phyloP scores from a whole-genome alignment of 2,329 filamentous ascomycete species.

The Coniella vitis region DNA sequence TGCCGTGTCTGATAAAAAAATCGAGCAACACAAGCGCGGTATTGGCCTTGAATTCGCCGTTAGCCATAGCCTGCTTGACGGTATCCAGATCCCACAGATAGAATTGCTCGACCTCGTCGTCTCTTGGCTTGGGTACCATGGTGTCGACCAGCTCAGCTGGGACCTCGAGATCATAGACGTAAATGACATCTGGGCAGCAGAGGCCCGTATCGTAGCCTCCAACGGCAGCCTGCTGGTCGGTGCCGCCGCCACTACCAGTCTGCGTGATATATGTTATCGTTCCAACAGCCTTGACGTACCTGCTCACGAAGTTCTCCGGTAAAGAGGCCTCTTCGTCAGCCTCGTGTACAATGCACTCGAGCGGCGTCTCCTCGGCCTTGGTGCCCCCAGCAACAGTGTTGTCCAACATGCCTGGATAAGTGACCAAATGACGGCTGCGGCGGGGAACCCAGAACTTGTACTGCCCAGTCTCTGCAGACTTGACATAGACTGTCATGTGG shows the following conservation, averaged over 20 bases:
- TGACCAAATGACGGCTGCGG: slow-evolving; percentile 55
- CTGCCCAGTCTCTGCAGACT: slow-evolving; percentile 28
- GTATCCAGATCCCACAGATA: slow-evolving; percentile 54
- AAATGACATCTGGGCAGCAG: slow-evolving; percentile 62
- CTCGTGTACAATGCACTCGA: slow-evolving; percentile 61
- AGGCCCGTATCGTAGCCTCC: slow-evolving; percentile 54
- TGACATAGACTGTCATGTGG: slow-evolving; percentile 55
- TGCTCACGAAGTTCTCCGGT: slow-evolving; percentile 49
- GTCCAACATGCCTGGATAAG: slow-evolving; percentile 65
- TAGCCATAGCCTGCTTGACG: slow-evolving; percentile 54
- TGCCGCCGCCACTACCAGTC: slow-evolving; percentile 54
- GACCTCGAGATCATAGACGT: slow-evolving; percentile 64
- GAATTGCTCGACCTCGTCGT: slow-evolving; percentile 75
- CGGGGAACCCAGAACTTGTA: slow-evolving; percentile 61
- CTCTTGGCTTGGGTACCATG: slow-evolving; percentile 59
- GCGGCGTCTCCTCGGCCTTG: slow-evolving; percentile 52
- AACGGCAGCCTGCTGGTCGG: slow-evolving; percentile 39
- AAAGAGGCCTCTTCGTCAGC: slow-evolving; percentile 65
- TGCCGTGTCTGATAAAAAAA: slow-evolving; percentile 72
- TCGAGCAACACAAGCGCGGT: slow-evolving; percentile 72
- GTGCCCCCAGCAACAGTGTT: slow-evolving; percentile 71
- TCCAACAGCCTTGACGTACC: slow-evolving; percentile 45
- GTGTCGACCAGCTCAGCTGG: slow-evolving; percentile 35
- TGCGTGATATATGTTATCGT: slow-evolving; percentile 62
- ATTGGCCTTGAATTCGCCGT: slow-evolving; percentile 78